Evolutionary conservation across 108 stramenopile species (phyloP), one percentile per base, ranked within the genome.

Genomic region (Mayamaea pseudoterrestris): DNA sequence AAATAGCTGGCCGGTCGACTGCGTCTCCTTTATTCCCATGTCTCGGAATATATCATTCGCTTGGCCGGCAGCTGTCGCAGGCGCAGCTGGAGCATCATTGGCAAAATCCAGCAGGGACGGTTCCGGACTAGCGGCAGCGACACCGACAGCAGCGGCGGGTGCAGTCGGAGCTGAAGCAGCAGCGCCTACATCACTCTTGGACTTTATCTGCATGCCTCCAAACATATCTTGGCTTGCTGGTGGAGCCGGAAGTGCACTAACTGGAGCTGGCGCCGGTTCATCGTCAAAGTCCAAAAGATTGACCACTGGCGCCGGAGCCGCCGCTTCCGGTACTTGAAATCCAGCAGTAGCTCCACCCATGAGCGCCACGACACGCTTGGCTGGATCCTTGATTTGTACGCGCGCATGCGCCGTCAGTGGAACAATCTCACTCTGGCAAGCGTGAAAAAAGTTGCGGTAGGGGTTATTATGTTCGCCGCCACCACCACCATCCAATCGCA

Each of bases 211-310:
- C 50, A 59, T 50, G 30, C 58, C 58, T 9, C 58, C 58, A 30
- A 59, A 59, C 26, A 59, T 14, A 25, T 30, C 36, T 27, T 40
- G 18, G 7, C 25, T 29, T 2, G 30, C 2, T 31, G 41, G 25
- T 31, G 17, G 12, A 25, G 53, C 40, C 16, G 30, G 13, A 35
- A 17, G 12, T 27, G 28, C 22, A 41, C 37, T 5, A 35, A 41
- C 50, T 12, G 50, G 16, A 18, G 50, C 47, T 14, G 53, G 52
- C 20, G 62, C 27, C 30, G 47, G 44, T 11, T 35, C 37, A 12
- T 73, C 68, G 34, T 75, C 85, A 69, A 83, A 84, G 50, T 85
- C 88, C 50, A 83, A 56, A 9, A 84, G 49, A 63, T 90, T 80
- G 34, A 78, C 68, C 3, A 64, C 66, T 13, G 76, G 53, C n/a